Percentiles rank a stretch among this genome's conserved stretches.
phyloP scores from a whole-genome alignment of 495 filamentous ascomycete genomes.

The Podospora appendiculata region DNA sequence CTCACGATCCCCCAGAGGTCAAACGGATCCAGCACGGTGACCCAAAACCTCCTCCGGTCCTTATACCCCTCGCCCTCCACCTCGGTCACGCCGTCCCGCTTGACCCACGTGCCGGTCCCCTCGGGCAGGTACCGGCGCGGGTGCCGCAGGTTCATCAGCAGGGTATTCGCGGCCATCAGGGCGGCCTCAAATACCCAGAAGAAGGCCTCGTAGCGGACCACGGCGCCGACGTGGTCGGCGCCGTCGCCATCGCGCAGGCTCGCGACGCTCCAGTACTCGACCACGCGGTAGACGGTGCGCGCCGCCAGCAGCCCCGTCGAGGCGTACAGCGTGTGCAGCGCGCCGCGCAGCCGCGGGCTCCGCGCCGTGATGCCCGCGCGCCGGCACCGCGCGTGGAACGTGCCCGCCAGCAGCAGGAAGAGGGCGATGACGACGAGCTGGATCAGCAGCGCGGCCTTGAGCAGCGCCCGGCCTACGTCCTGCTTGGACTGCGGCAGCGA shows the following conservation, averaged over 20 bases:
- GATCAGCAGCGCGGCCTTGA: conserved; percentile 60
- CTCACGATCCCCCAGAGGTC: conserved; percentile 51
- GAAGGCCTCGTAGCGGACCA: conserved; percentile 61
- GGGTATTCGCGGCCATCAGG: conserved; percentile 56
- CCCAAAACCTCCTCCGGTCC: conserved; percentile 42
- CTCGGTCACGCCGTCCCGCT: conserved; percentile 56
- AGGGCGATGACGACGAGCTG: conserved; percentile 56
- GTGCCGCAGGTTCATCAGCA: conserved; percentile 55
- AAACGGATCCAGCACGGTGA: conserved; percentile 61
- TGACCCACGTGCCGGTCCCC: conserved; percentile 57
- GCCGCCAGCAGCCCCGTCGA: conserved; percentile 52
- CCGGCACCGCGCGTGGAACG: conserved; percentile 53
- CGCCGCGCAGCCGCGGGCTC: conserved; percentile 42
- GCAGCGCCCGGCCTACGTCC: conserved; percentile 46
- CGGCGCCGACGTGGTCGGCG: conserved; percentile 38
- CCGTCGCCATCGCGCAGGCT: conserved; percentile 20
- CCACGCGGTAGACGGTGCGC: conserved; percentile 59
- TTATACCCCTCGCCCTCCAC: conserved; percentile 55
- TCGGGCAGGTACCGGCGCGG: conserved; percentile 54
- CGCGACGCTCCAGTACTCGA: conserved; percentile 49
- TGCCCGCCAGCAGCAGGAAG: conserved; percentile 50
- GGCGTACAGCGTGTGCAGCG: conserved; percentile 54
- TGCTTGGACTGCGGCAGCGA: conserved; percentile 36
- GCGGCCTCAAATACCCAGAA: conserved; percentile 64
- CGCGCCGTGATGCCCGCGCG: conserved; percentile 42